These are phyloP conservation scores for Trichoderma gamsii DNA, from an alignment of 495 filamentous ascomycete species.

Conservation along the genomic window DNA sequence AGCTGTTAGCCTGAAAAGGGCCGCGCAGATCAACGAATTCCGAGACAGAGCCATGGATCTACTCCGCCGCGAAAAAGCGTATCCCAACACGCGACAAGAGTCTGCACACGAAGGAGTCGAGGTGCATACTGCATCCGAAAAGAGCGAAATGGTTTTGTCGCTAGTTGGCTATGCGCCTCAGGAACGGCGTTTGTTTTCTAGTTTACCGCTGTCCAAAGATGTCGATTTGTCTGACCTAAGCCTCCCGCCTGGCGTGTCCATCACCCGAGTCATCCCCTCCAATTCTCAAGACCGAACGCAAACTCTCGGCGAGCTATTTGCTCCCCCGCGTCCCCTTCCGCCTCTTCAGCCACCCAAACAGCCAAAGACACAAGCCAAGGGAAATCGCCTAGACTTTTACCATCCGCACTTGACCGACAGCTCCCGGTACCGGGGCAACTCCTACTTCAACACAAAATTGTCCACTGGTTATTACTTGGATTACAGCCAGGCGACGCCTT, in stretches of 20 bases:
- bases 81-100: constrained; percentile 25
- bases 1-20: constrained; percentile 25
- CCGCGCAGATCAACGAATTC: constrained; percentile 33
- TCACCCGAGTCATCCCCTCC: constrained; percentile 59
- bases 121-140: constrained; percentile 15
- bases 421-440: constrained; percentile 50
- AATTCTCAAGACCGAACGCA: constrained; percentile 37
- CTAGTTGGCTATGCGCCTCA: constrained; percentile 64
- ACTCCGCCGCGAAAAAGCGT: constrained; percentile 35
- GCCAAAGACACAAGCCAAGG: constrained; percentile 56
- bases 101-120: neutral
- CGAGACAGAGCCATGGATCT: constrained; percentile 37
- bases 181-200: constrained; percentile 76
- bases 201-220: constrained; percentile 44
- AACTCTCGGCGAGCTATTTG: constrained; percentile 77
- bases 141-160: constrained; percentile 55
- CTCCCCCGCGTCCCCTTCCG: constrained; percentile 59
- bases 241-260: constrained; percentile 67
- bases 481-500: constrained; percentile 54
- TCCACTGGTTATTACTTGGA: constrained; percentile 63
- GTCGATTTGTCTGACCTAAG: constrained; percentile 51
- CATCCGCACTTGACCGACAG: constrained; percentile 49
- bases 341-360: constrained; percentile 66
- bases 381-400: constrained; percentile 56
- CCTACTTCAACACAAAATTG: constrained; percentile 48